Base-by-base conservation (phyloP, 2,329 filamentous ascomycete genomes). In the Microascus cirrosus region DNA sequence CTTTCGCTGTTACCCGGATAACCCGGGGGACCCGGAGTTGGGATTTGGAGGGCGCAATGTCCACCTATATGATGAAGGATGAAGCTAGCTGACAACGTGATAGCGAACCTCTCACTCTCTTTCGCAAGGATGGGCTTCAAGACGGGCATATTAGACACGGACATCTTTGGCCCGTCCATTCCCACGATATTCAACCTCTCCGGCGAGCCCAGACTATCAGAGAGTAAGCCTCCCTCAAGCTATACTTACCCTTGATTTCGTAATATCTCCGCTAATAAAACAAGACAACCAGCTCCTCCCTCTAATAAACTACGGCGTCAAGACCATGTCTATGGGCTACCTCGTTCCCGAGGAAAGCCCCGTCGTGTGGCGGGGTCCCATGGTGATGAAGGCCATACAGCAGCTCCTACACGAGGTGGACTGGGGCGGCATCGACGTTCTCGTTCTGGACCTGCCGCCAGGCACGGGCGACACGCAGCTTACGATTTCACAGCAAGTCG, bases 281-380 rank as follows among this genome's bases (percentile, higher is more conserved):
- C 18, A 61, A 89, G 83, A 87, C 64, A 91, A 92, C 66, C 86
- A 91, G 65, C 80, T 99, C 3, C 67, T 97, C 1, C 94, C 94
- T 0, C 74, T 99, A 25, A 91, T 89, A 24, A 96, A 95, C 68
- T 97, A 97, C 74, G 94, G 94, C 48, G 81, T 99, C 59, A 95
- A 95, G 72, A 95, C 91, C 58, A 99, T 99, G 94, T 96, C 92
- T 0, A 97, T 99, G 89, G 94, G 94, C 55, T 97, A 96, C 63
- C 80, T 99, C 1, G 84, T 96, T 1, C 83, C 82, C 22, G 86
- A 90, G 62, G 80, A 84, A 12, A 87, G 89, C 5, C 90, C 92
- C 0, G 87, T 99, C 18, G 92, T 94, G 35, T 99, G 94, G 94
- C 84, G 94, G 56, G 94, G 94, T 0, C 81, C 96, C 2, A 96